phyloP scores from a whole-genome alignment of 441 rosid genomes.

The Pelargonium citronellum region DNA sequence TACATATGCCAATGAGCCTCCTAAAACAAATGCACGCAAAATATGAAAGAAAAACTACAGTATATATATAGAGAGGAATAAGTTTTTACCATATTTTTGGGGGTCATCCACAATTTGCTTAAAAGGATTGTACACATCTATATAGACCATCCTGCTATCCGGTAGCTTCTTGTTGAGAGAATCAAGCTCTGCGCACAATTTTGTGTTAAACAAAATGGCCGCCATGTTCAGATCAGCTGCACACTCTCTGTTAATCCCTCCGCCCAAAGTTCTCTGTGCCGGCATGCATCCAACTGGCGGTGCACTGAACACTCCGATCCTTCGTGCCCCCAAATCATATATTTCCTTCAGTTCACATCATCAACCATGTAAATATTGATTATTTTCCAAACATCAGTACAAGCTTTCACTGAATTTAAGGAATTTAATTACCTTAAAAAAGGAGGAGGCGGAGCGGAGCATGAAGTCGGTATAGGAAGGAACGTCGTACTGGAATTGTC shows the following conservation, averaged over 20 bases:
- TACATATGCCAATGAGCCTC: too few species aligned
- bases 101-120: constrained; percentile 43
- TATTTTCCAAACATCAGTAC: background rate
- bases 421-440: constrained; percentile 37
- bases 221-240: constrained; percentile 40
- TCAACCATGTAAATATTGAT: background rate
- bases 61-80: background rate
- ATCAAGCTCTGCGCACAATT: constrained; percentile 36
- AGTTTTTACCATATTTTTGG: constrained; percentile 37
- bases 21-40: too few species aligned
- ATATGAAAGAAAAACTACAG: background rate
- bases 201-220: constrained; percentile 52
- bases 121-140: constrained; percentile 52
- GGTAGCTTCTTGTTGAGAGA: constrained; percentile 29
- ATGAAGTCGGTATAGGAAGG: constrained; percentile 51
- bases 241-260: constrained; percentile 47
- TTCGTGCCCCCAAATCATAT: constrained; percentile 53
- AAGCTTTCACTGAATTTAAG: too few species aligned
- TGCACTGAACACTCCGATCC: constrained; percentile 50
- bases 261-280: constrained; percentile 54
- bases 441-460: constrained; percentile 40
- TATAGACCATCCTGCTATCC: constrained; percentile 32
- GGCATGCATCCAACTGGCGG: constrained; percentile 83
- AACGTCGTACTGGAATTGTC: constrained; percentile 42
- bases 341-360: constrained; percentile 33